phyloP scores from a whole-genome alignment of 1,139 yeast species.

The Candida neerlandica region DNA sequence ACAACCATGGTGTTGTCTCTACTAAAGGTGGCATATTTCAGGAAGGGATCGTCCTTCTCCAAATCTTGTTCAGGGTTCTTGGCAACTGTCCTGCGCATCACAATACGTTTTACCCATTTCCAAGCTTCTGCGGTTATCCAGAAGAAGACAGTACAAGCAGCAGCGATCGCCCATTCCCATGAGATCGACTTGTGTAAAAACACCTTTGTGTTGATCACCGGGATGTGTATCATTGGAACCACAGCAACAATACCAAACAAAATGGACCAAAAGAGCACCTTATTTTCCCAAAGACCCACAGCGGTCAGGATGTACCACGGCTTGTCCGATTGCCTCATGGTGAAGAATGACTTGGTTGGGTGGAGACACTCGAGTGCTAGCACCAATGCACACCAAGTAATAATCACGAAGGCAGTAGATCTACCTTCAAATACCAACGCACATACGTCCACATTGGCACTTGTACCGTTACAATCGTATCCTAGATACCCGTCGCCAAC shows the following conservation, averaged over 20 bases:
- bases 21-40: slow-evolving; percentile 61
- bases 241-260: slow-evolving; percentile 69
- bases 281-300: slow-evolving; percentile 71
- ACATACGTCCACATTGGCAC: slow-evolving; percentile 40
- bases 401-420: slow-evolving; percentile 77
- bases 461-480: slow-evolving; percentile 52
- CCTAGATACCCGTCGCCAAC: slow-evolving; percentile 73
- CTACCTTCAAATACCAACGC: slow-evolving; percentile 74
- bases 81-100: slow-evolving; percentile 42
- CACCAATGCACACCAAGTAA: slow-evolving; percentile 89
- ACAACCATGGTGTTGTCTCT: slow-evolving; percentile 42
- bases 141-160: slow-evolving; percentile 65
- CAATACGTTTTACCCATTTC: slow-evolving; percentile 67
- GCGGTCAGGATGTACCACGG: too few relatives aligned
- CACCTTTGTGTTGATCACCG: slow-evolving; percentile 79
- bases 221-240: slow-evolving; percentile 85
- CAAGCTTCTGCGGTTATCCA: slow-evolving; percentile 64
- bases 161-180: slow-evolving; percentile 82
- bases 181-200: slow-evolving; percentile 75
- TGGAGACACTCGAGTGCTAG: slow-evolving; percentile 92
- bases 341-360: slow-evolving; percentile 70
- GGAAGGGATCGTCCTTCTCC: slow-evolving; percentile 65
- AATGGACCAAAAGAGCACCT: slow-evolving; percentile 84
- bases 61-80: slow-evolving; percentile 65
- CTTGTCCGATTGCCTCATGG: too few relatives aligned